These are phyloP conservation scores for Jatropha curcas DNA, from an alignment of 345 rosid genomes.

Conservation along the genomic window DNA sequence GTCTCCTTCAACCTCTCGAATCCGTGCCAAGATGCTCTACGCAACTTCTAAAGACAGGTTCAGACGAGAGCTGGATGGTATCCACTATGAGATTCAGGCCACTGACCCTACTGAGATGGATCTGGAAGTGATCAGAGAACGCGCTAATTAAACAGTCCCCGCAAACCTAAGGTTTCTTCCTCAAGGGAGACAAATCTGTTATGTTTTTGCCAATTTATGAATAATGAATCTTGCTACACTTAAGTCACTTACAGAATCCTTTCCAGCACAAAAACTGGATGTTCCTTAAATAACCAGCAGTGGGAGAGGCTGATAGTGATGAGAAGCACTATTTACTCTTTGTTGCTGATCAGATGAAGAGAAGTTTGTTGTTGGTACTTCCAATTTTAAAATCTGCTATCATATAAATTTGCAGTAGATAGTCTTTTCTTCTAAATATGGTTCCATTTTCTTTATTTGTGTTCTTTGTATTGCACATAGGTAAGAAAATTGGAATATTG, in stretches of 20 bases:
- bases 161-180: neutral
- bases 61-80: constrained; percentile 22
- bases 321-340: constrained; percentile 3
- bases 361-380: constrained; percentile 12
- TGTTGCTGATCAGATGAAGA: constrained; percentile 3
- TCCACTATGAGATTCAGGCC: constrained; percentile 28
- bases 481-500: neutral
- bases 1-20: constrained; percentile 29
- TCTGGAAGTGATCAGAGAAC: constrained; percentile 28
- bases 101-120: constrained; percentile 27
- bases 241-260: neutral
- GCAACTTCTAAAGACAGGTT: constrained; percentile 28
- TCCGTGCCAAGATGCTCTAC: constrained; percentile 29
- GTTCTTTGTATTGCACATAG: neutral
- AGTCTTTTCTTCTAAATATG: too few species aligned
- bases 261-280: constrained; percentile 4
- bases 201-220: neutral
- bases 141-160: constrained; percentile 5
- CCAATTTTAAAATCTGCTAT: neutral
- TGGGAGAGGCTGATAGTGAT: neutral
- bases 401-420: constrained; percentile 4
- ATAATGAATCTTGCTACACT: neutral
- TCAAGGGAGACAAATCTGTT: neutral
- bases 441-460: neutral
- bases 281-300: constrained; percentile 12